These are phyloP conservation scores for Globisporangium alternatum DNA, from an alignment of 352 stramenopile genomes.

Conservation along the genomic window DNA sequence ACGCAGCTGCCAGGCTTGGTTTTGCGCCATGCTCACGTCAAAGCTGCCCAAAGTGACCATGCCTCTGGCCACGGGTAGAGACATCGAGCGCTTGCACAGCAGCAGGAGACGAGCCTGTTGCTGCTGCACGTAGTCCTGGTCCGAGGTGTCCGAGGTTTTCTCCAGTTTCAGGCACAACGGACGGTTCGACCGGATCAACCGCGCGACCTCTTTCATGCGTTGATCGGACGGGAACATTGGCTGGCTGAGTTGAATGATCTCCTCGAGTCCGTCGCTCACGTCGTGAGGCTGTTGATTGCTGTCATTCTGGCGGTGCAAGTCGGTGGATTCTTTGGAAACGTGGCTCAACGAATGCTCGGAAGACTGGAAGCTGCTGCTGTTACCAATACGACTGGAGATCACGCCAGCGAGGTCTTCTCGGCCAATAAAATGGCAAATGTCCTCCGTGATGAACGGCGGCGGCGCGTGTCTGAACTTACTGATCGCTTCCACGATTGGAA, in stretches of 20 bases:
- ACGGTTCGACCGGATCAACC: conserved; percentile 71
- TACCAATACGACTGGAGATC: background rate
- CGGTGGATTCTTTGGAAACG: conserved; percentile 3
- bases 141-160: conserved; percentile 58
- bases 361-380: background rate
- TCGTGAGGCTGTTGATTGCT: conserved; percentile 14
- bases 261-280: conserved; percentile 60
- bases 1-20: conserved; percentile 81
- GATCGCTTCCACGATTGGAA: conserved; percentile 59
- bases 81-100: conserved; percentile 92
- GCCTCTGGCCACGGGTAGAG: conserved; percentile 91
- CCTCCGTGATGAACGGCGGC: conserved; percentile 50
- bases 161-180: conserved; percentile 72
- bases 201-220: conserved; percentile 78
- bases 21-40: conserved; percentile 55
- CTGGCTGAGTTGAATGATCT: conserved; percentile 51
- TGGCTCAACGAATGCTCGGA: background rate
- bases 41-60: conserved; percentile 97
- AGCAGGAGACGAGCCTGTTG: conserved; percentile 95
- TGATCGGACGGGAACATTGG: conserved; percentile 68
- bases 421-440: conserved; percentile 54
- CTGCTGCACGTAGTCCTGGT: conserved; percentile 71
- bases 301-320: conserved; percentile 20
- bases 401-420: conserved; percentile 53
- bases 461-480: conserved; percentile 55